Evolutionary conservation across 2,329 filamentous ascomycete genomes (phyloP), one percentile per base, ranked within the genome.

Genomic region (Diaporthe longicolla): DNA sequence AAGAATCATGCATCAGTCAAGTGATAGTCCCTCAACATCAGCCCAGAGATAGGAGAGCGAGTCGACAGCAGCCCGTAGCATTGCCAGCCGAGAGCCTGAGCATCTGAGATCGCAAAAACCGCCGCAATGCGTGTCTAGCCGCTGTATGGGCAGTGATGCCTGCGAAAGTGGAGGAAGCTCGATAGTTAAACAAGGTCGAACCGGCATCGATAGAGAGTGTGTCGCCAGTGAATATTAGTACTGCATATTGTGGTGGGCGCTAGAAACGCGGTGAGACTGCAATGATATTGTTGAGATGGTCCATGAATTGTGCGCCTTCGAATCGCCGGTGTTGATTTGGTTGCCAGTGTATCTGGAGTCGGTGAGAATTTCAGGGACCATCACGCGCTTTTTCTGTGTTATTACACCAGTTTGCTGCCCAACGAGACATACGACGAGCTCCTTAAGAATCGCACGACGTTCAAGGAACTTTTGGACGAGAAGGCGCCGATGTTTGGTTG

Each of bases 311-410:
- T n/a, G 50, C 6, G 50, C 1, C 19, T 26, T 13, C 50, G 50
- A 52, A 26, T 52, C 50, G 50, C 86, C 0, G 85, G 84, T 0
- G 84, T 91, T 3, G 82, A 85, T 2, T 78, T 87, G 5, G 78
- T 87, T 1, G 81, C 85, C 2, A 83, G 88, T 70, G 79, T 90
- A 1, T 85, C 87, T 0, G 87, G 87, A 4, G 89, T 91, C 1
- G 89, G 89, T 0, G 80, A 84, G 21, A 83, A 87, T 50, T 89
- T 90, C 74, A 86, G 90, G 76, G 89, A 72, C 43, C 70, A 72
- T 32, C 70, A 72, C 52, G 24, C 50, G 11, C 57, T 72, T 9
- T 52, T 52, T 3, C 50, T 52, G 73, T 83, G 88, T 0, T 92
- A 91, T 79, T 84, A 82, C 58, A 85, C 85, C 4, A 84, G 80